Evolutionary conservation across 73 alveolate genomes (phyloP), one percentile per base, ranked within the genome.

Genomic region (Stentor coeruleus): DNA sequence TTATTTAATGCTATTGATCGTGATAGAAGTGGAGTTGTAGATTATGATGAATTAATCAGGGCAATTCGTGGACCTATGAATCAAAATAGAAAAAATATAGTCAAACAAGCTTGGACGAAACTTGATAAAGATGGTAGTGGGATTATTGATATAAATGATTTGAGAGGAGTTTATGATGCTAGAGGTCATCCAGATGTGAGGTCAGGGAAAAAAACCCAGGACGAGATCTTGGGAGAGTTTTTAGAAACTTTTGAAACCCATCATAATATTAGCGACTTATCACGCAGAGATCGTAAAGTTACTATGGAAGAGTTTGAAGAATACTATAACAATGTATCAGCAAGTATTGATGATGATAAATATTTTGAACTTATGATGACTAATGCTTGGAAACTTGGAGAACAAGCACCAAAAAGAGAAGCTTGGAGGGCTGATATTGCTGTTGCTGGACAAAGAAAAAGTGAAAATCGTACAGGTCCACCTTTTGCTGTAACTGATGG

Each of bases 151-250:
- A 59, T 88, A 57, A 88, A 58, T 72, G 96, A 90, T 59, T 77
- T 90, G 40, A 90, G 84, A 76, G 92, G 92, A 85, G 86, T 89
- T 91, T 33, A 89, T 91, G 89, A 89, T 38, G 88, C 93, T 6
- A 36, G 84, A 15, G 82, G 90, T 55, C 97, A 94, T 81, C 97
- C 98, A 20, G 98, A 93, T 59, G 98, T 89, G 20, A 58, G 74
- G 82, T 39, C 86, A 38, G 96, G 95, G n/a, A 80, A 72, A 4
- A 86, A 73, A 72, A 82, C 90, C 37, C 91, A 74, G 40, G 93
- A 89, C 3, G 93, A 89, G 14, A 82, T 86, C 73, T 42, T 81
- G 37, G 36, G 49, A 30, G 93, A 86, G 15, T 89, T 89, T 77
- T 57, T 40, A 40, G 95, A 89, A 35, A 31, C 81, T 30, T 89